Base-by-base conservation (phyloP, 2,329 filamentous ascomycete genomes). In the Rhexocercosporidium sp. region DNA sequence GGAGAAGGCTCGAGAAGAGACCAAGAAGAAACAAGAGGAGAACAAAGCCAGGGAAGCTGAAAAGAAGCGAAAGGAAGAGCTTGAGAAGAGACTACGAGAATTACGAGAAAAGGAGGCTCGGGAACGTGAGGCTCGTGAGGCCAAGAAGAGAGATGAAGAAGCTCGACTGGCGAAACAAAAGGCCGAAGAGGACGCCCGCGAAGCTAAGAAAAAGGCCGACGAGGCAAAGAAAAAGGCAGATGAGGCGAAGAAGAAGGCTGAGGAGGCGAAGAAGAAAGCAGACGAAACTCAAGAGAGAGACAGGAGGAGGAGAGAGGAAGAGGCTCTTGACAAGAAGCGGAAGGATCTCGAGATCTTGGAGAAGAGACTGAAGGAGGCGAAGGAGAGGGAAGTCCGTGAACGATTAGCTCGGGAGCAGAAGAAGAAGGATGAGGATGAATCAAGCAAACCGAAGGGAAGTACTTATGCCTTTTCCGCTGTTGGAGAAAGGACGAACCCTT, bases 1-100 rank as follows among this genome's bases (percentile, higher is more conserved):
- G 90, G 89, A 92, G 72, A 90, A 87, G 76, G 90, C 89, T 3
- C 82, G 89, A 63, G 90, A 92, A 74, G 89, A 92, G 71, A 90
- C 86, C 22, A 82, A 86, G 51, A 85, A 61, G 1, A 91, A 88
- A 87, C 88, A 91, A 72, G 90, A 88, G 75, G 89, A 91, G 70
- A 87, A 88, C 12, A 89, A 84, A 73, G 81, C 81, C 1, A 85
- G 83, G 69, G 87, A 89, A 70, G 87, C 86, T 3, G 88, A 91
- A 69, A 84, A 86, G 69, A 86, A 87, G 70, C 82, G 84, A 69
- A 84, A 83, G 47, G 86, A 88, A 39, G 86, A 88, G n/a, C 79
- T 84, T 3, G 81, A 84, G 41, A 83, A 80, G 66, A 79, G 82
- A 63, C 75, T 88, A 1, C 84, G 81, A 37, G 86, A 89, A 70